A percentile compares a stretch with the other conserved stretches of the same genome.
Evolutionary conservation across 441 rosid species (phyloP).

Genomic region (Brassica hybrid): DNA sequence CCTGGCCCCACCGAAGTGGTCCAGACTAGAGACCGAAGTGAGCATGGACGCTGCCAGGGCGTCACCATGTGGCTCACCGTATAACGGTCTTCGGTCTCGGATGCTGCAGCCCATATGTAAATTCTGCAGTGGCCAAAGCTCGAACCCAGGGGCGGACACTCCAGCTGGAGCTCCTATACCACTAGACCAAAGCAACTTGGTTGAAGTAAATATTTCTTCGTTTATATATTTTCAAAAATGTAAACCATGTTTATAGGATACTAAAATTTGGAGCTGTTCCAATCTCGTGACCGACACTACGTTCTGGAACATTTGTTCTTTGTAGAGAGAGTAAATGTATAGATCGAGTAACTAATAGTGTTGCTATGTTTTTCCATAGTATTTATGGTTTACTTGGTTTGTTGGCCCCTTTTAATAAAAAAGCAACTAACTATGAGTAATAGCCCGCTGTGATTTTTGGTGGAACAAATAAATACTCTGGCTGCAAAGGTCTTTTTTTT

Average conservation of each 20-base stretch:
- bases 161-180: too few relatives aligned
- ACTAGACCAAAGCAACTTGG: too few relatives aligned
- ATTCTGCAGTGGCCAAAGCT: too few relatives aligned
- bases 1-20: too few relatives aligned
- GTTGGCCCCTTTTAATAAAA: constrained; percentile 10
- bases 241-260: constrained; percentile 7
- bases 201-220: too few relatives aligned
- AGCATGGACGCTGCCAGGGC: too few relatives aligned
- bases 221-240: background rate
- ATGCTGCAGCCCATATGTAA: too few relatives aligned
- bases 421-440: background rate
- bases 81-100: too few relatives aligned
- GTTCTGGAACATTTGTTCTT: background rate
- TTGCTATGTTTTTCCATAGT: background rate
- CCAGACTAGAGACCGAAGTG: too few relatives aligned
- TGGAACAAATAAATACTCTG: background rate
- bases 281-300: constrained; percentile 24
- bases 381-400: constrained; percentile 5
- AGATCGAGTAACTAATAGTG: background rate
- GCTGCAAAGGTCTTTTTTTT: background rate
- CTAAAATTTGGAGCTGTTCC: background rate
- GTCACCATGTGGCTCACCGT: too few relatives aligned
- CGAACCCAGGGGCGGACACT: too few relatives aligned
- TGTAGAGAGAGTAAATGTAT: constrained; percentile 6
- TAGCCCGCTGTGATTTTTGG: background rate